Evolutionary conservation across 352 stramenopile species (phyloP).

Genomic region (Globisporangium apiculatum): DNA sequence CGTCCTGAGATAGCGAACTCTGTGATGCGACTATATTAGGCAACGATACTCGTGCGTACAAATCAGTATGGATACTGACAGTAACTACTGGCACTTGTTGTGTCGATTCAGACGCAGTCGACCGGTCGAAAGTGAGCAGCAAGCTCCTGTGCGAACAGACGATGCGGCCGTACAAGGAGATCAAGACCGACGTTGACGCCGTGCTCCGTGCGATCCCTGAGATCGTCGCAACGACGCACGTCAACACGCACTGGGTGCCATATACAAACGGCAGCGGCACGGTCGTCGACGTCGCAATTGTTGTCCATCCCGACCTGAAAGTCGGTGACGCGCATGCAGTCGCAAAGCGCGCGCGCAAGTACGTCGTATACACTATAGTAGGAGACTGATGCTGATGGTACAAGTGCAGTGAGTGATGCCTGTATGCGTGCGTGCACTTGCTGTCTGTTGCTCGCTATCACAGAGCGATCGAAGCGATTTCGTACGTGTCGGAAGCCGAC

Average conservation of each 20-base stretch:
- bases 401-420: too few species aligned
- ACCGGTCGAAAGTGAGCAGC: conserved; percentile 14
- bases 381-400: neutral
- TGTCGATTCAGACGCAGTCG: conserved; percentile 14
- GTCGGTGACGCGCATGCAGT: conserved; percentile 68
- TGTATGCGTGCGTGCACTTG: too few species aligned
- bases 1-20: neutral
- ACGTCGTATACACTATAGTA: conserved; percentile 6
- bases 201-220: conserved; percentile 58
- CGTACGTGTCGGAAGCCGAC: conserved; percentile 72
- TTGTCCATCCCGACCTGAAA: conserved; percentile 67
- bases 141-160: conserved; percentile 39
- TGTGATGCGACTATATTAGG: too few species aligned
- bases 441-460: neutral
- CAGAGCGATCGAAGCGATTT: conserved; percentile 73
- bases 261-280: conserved; percentile 55
- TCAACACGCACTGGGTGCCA: conserved; percentile 77
- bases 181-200: conserved; percentile 59
- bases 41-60: neutral
- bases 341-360: conserved; percentile 69
- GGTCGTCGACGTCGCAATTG: conserved; percentile 70
- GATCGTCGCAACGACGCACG: conserved; percentile 66
- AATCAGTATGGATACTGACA: too few species aligned
- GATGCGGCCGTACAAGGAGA: conserved; percentile 71
- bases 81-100: too few species aligned